Conservation (phyloP, 768 basidiomycete species). For the Phylloporus arenicola region DNA sequence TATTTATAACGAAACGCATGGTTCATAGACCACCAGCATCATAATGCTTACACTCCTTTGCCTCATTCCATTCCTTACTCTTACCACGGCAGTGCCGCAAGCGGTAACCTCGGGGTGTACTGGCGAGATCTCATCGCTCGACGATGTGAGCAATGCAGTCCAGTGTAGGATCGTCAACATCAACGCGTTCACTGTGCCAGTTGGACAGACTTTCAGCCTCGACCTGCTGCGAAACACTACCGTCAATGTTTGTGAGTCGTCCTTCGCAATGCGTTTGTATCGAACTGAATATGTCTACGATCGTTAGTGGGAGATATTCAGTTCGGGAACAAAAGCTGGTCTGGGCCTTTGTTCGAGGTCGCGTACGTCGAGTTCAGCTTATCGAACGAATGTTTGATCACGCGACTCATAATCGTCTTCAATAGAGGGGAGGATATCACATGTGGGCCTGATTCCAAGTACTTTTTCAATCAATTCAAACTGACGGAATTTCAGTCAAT, state of each 20-base stretch:
- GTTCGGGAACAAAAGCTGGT: constrained; percentile 51
- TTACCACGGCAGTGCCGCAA: constrained; percentile 13
- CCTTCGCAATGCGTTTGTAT: not conserved
- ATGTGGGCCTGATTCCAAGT: constrained; percentile 32
- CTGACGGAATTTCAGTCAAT: constrained; percentile 23
- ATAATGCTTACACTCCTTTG: constrained; percentile 7
- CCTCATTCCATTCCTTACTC: constrained; percentile 16
- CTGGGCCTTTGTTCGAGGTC: constrained; percentile 50
- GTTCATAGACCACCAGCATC: not conserved
- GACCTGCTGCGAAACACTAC: constrained; percentile 43
- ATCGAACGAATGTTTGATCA: not conserved
- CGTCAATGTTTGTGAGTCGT: constrained; percentile 51
- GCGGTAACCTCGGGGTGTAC: constrained; percentile 31
- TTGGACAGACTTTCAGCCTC: constrained; percentile 46
- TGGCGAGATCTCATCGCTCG: constrained; percentile 50
- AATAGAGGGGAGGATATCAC: constrained; percentile 43
- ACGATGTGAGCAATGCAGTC: constrained; percentile 47
- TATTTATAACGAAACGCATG: constrained; percentile 2
- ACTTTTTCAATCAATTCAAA: not conserved
- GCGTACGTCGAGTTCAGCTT: constrained; percentile 29
- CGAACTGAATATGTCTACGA: not conserved
- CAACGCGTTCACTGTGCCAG: constrained; percentile 51
- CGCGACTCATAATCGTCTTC: not conserved
- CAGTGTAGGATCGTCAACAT: constrained; percentile 55
- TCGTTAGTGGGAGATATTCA: constrained; percentile 49